These are phyloP conservation scores for Glycyrrhiza uralensis DNA, from an alignment of 306 rosid genomes.

Conservation along the genomic window DNA sequence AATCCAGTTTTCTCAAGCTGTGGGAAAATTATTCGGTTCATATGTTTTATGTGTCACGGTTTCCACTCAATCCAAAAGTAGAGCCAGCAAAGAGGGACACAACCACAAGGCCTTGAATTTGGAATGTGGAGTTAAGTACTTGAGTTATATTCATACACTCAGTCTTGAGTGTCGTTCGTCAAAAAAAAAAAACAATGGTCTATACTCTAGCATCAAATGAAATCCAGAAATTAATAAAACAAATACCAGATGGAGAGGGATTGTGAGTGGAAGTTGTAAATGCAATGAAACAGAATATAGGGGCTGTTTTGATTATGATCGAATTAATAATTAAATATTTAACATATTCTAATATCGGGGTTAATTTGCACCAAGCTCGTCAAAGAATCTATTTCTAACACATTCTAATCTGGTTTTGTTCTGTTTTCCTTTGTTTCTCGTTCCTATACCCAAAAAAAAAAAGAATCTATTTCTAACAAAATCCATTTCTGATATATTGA, in stretches of 20 bases:
- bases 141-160: slow-evolving; percentile 4
- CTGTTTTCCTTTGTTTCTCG: no score
- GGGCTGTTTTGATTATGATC: not conserved
- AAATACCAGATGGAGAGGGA: not conserved
- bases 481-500: no score
- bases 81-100: slow-evolving; percentile 1
- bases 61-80: slow-evolving; percentile 1
- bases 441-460: no score
- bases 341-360: no score
- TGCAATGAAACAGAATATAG: slow-evolving; percentile 3
- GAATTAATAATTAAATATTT: no score
- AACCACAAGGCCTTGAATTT: slow-evolving; percentile 8
- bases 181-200: not conserved
- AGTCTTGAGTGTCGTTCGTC: not conserved
- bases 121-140: not conserved
- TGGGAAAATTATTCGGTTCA: slow-evolving; percentile 1
- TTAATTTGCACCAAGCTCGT: no score
- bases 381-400: no score
- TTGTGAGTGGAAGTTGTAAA: no score
- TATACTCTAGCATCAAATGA: not conserved
- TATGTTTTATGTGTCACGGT: not conserved
- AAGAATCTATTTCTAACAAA: no score
- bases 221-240: not conserved
- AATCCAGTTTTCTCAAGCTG: slow-evolving; percentile 18
- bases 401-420: no score